Evolutionary conservation across 306 rosid genomes (phyloP), one percentile per base, ranked within the genome.

Genomic region (Citrullus colocynthis): DNA sequence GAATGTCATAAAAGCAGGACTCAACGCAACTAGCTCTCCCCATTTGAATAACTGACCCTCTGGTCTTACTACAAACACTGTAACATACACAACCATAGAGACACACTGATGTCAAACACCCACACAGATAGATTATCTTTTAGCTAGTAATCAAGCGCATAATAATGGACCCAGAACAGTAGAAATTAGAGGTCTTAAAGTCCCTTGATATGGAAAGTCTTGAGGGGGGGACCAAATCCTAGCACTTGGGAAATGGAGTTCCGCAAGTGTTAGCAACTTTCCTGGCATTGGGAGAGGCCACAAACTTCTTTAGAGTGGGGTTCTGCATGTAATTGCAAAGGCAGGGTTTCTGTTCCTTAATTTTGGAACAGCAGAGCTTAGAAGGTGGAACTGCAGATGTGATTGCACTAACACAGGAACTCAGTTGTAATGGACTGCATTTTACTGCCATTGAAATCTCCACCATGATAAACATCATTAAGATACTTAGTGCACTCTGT

Each of bases 301-400:
- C 99, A 85, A 92, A 88, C 84, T 87, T 90, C 90, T 89, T 92
- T 65, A 96, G 93, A 79, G 85, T 91, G 21, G 99, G 99, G 79
- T 96, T 93, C 82, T 86, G 88, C 76, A 96, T 88, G 85, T 96
- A 92, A 78, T 87, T 89, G 84, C 99, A 96, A 75, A 96, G 97
- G 86, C 99, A 96, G 15, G 99, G 98, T 64, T 86, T 91, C 84
- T 96, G 99, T 77, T 96, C 91, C 85, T 89, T 96, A 83, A 96
- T 88, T 88, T 96, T 96, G 80, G 88, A 83, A 85, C 99, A 96
- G 87, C 99, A 96, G 9, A 88, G 86, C 49, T 56, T 72, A 32
- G 97, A 79, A 67, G 99, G 99, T 51, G 97, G 93, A 60, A 87
- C 82, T 57, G 97, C 75, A 77, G 96, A 79, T 37, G 91, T 92